These are phyloP conservation scores for Umbelopsis ramanniana DNA, from an alignment of 192 early-diverging fungal genomes.

Conservation along the genomic window DNA sequence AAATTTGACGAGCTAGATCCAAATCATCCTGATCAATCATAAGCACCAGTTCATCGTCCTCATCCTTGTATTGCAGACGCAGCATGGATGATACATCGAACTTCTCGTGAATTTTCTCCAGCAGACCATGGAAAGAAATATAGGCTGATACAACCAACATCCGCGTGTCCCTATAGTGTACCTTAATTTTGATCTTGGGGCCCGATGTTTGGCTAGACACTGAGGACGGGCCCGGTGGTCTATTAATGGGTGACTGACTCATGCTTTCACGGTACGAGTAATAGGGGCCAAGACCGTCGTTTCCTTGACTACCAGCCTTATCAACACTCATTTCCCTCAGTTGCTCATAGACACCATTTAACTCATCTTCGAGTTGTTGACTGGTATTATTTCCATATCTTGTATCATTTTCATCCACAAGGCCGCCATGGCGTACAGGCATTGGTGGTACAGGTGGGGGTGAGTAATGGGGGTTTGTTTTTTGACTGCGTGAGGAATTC, in stretches of 20 bases:
- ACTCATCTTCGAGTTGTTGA: conserved; percentile 15
- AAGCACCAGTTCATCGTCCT: conserved; percentile 79
- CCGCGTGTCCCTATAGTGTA: conserved; percentile 63
- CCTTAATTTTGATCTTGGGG: conserved; percentile 55
- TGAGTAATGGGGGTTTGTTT: conserved; percentile 16
- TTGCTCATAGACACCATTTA: conserved; percentile 11
- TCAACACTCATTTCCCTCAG: conserved; percentile 8
- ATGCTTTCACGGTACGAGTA: conserved; percentile 1
- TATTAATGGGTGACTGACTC: not conserved
- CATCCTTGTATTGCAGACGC: conserved; percentile 80
- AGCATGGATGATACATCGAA: conserved; percentile 53
- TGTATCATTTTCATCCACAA: not conserved
- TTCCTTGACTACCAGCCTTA: not conserved
- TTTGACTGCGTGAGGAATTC: conserved; percentile 32
- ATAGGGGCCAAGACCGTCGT: not conserved
- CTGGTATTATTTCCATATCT: not conserved
- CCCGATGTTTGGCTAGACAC: conserved; percentile 2
- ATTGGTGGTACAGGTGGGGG: conserved; percentile 41
- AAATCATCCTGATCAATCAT: conserved; percentile 94
- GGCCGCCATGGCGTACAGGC: conserved; percentile 20
- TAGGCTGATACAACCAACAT: conserved; percentile 55
- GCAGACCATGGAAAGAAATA: conserved; percentile 51
- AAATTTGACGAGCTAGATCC: conserved; percentile 62
- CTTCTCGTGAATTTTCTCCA: conserved; percentile 58
- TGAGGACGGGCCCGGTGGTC: not conserved